Evolutionary conservation across 108 stramenopile genomes (phyloP), one percentile per base, ranked within the genome.

Genomic region (Stephanodiscus triporus): DNA sequence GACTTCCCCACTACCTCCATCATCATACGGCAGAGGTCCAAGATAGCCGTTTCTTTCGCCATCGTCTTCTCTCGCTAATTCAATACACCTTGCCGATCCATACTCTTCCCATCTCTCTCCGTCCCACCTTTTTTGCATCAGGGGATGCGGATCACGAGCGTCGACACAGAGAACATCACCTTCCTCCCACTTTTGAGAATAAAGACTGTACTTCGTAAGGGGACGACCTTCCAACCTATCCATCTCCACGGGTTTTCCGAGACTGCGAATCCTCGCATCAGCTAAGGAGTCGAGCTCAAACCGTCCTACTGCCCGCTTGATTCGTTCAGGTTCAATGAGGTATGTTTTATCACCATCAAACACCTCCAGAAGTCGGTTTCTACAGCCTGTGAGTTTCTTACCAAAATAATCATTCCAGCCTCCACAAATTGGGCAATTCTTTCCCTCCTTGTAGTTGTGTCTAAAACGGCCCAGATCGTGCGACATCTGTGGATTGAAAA

Each of bases 301-400:
- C 1, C 19, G 48, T 47, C 69, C 66, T 36, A 76, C 55, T 16
- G 80, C 80, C 50, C 80, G 32, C 32, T 53, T 22, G 51, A 87
- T 71, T 55, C 86, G 63, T 57, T 83, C 82, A 24, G 78, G 82
- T 55, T 87, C 86, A 43, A 87, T 72, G 6, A 87, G 75, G 60
- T 75, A 79, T 16, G 55, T 42, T 4, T 59, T 64, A 6, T 61
- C 68, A 26, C 36, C 49, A 60, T 81, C 70, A 0, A 49, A 40
- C 14, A 84, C 85, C 56, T 84, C 83, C 61, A 86, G 32, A 36
- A 84, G 27, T 14, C 51, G 22, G 42, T 75, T 75, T 4, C 23
- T 34, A 53, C 84, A 85, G 23, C 59, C 40, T 1, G 51, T 24
- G 13, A 56, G 26, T 13, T 68, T 67, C 42, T 51, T 77, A 13